These are phyloP conservation scores for Rhodosporidiobolus sp. DNA, from an alignment of 768 basidiomycete genomes.

Conservation along the genomic window DNA sequence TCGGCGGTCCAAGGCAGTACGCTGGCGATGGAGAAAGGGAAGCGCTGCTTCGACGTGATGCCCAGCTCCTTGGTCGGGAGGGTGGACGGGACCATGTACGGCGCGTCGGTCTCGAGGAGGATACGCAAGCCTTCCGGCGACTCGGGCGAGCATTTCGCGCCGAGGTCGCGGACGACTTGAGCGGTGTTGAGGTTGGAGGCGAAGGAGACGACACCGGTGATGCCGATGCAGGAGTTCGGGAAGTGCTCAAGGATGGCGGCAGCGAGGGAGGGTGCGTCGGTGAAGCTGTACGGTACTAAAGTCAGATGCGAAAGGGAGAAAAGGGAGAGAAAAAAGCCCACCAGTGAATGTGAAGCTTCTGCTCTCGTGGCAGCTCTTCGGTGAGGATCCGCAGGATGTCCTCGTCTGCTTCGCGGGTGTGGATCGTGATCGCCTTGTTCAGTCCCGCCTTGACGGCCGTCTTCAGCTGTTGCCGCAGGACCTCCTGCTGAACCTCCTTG, in stretches of 20 bases:
- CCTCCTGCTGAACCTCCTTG: constrained; percentile 62
- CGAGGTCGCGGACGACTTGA: constrained; percentile 61
- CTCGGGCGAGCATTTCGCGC: constrained; percentile 43
- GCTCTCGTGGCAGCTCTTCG: constrained; percentile 67
- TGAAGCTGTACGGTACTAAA: constrained; percentile 45
- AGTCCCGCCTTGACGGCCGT: constrained; percentile 59
- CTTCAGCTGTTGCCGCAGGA: constrained; percentile 66
- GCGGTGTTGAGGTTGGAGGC: constrained; percentile 70
- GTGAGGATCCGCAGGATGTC: constrained; percentile 77
- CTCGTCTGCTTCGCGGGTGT: constrained; percentile 78
- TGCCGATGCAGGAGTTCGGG: constrained; percentile 75
- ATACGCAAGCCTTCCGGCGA: constrained; percentile 12
- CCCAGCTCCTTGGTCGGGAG: constrained; percentile 54
- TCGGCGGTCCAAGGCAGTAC: constrained; percentile 85
- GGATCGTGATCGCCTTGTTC: constrained; percentile 76
- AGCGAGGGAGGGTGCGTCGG: constrained; percentile 73
- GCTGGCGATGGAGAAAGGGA: constrained; percentile 70
- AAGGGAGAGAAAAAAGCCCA: constrained; percentile 48
- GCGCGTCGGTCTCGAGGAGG: constrained; percentile 75
- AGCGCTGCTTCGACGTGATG: constrained; percentile 48
- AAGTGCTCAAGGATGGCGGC: constrained; percentile 69
- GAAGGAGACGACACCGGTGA: constrained; percentile 82
- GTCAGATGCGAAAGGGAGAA: no score
- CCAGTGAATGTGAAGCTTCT: constrained; percentile 83
- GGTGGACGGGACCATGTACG: constrained; percentile 78